Base-by-base conservation (phyloP, 2,329 filamentous ascomycete species). In the Sordariomycetes sp. region DNA sequence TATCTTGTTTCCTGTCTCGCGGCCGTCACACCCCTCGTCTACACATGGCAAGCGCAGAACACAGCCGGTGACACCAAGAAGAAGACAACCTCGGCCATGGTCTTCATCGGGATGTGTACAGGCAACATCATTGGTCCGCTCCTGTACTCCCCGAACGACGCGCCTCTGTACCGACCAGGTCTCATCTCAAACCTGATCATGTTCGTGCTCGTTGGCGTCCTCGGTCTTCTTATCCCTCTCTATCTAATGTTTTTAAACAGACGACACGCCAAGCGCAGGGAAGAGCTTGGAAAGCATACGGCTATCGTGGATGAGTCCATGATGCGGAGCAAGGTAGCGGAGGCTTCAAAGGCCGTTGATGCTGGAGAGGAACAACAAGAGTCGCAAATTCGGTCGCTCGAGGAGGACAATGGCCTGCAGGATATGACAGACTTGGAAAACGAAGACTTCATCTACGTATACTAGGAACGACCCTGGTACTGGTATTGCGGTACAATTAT, bases 51-150 rank as follows among this genome's bases (percentile, higher is more conserved):
- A 1, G 73, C 78, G 1, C 79, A 81, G 60, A 85, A 85, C 61
- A 84, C 84, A 0, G 84, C 79, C 0, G 84, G 85, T 1, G 83
- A 87, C 64, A 87, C 84, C 0, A 88, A 88, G 68, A 80, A 81
- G 61, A 87, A 86, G 64, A 77, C 79, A 10, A 84, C 79, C 0
- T 86, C 82, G 0, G 82, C 77, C 13, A 73, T 85, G 7, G 71
- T 87, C 1, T 84, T 87, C 62, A 76, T 87, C 53, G 82, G 83
- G 4, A 79, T 83, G 59, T 85, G 79, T 55, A 78, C 77, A 1
- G 85, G 84, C 6, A 87, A 88, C 62, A 80, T 87, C 39, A 71
- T 86, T 24, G 84, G 84, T 0, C 84, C 84, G 0, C 76, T 82
- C 53, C 71, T 87, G 0, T 87, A 85, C 66, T 83, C 78, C 3